These are phyloP conservation scores for Dioscorea cayenensis DNA, from an alignment of 116 monocot species.

Conservation along the genomic window DNA sequence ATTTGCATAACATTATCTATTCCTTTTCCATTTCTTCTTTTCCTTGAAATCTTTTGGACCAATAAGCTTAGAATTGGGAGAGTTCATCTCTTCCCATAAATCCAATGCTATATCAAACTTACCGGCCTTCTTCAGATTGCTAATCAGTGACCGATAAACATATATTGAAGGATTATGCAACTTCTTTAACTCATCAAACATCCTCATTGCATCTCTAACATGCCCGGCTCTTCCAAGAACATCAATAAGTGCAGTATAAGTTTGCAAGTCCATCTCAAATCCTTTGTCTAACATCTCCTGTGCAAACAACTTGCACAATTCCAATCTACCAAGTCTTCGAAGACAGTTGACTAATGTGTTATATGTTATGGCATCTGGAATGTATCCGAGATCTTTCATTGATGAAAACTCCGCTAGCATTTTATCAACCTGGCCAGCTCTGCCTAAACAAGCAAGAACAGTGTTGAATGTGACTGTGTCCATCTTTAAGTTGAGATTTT, in stretches of 20 bases:
- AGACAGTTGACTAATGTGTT: constrained; percentile 64
- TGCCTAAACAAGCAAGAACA: constrained; percentile 50
- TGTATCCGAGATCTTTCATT: constrained; percentile 53
- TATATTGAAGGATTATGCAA: constrained; percentile 43
- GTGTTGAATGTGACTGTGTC: constrained; percentile 71
- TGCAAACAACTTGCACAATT: constrained; percentile 41
- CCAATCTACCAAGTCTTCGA: constrained; percentile 51
- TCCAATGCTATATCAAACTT: constrained; percentile 31
- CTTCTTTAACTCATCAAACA: constrained; percentile 57
- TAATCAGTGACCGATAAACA: constrained; percentile 54
- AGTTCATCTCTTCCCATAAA: constrained; percentile 59
- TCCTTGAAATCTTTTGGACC: constrained; percentile 53
- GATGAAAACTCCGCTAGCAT: constrained; percentile 48
- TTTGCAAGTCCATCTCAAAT: constrained; percentile 48
- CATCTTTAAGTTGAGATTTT: constrained; percentile 28
- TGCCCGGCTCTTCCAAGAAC: constrained; percentile 55
- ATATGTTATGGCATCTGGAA: constrained; percentile 57
- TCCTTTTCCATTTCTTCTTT: constrained; percentile 13
- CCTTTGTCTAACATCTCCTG: constrained; percentile 56
- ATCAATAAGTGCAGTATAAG: constrained; percentile 66
- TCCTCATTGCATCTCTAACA: constrained; percentile 39
- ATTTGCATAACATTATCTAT: neutral
- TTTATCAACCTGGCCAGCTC: constrained; percentile 38
- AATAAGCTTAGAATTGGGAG: constrained; percentile 30
- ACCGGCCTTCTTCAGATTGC: constrained; percentile 48